Conservation (phyloP, 345 rosid species). For the Draba incana region DNA sequence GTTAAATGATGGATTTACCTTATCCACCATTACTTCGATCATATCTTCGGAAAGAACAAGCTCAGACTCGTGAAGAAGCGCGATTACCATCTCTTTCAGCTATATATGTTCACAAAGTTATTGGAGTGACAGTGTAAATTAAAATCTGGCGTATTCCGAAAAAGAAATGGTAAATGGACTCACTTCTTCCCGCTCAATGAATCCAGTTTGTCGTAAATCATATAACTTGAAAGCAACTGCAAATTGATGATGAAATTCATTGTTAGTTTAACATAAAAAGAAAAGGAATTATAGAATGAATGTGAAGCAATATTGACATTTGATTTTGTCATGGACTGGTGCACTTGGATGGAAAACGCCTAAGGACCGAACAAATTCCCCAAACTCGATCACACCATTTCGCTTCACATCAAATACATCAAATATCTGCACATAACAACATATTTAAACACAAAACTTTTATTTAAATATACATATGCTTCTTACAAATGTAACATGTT, state of each 20-base stretch:
- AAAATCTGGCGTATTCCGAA: not conserved
- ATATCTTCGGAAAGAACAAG: slow-evolving; percentile 66
- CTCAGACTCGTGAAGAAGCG: slow-evolving; percentile 86
- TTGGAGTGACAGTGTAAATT: not conserved
- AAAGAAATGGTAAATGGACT: slow-evolving; percentile 17
- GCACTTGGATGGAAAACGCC: slow-evolving; percentile 86
- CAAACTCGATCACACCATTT: slow-evolving; percentile 90
- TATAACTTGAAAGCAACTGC: slow-evolving; percentile 90
- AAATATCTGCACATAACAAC: slow-evolving; percentile 54
- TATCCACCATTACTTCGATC: slow-evolving; percentile 73
- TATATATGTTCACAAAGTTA: slow-evolving; percentile 27
- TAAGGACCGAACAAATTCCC: slow-evolving; percentile 86
- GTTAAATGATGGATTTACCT: slow-evolving; percentile 46
- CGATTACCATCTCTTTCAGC: slow-evolving; percentile 96
- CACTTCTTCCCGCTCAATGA: slow-evolving; percentile 88
- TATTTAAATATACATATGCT: not conserved
- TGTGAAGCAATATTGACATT: slow-evolving; percentile 47
- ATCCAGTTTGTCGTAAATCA: slow-evolving; percentile 86
- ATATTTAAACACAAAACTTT: not conserved
- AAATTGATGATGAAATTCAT: slow-evolving; percentile 14
- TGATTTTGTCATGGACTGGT: slow-evolving; percentile 62
- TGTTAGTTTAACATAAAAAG: not conserved
- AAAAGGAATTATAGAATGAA: not conserved
- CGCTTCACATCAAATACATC: slow-evolving; percentile 85
- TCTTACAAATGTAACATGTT: not conserved